These are phyloP conservation scores for Grosmannia clavigera DNA, from an alignment of 2,329 filamentous ascomycete genomes.

Conservation along the genomic window DNA sequence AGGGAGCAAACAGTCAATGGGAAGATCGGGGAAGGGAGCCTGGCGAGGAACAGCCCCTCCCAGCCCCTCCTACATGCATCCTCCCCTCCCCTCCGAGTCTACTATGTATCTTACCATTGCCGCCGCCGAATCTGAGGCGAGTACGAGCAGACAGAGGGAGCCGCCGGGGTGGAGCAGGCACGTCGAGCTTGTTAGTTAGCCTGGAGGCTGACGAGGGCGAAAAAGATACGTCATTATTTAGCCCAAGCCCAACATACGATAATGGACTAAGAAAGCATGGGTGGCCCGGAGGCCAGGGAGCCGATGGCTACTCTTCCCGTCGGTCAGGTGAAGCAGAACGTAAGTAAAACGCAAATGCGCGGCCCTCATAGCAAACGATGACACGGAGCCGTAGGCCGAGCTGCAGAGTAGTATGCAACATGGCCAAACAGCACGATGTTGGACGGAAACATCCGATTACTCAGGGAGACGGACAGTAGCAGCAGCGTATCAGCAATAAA, in stretches of 20 bases:
- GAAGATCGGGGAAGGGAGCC: not conserved
- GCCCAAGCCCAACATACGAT: not conserved
- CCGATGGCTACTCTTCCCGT: not conserved
- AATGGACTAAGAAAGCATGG: not conserved
- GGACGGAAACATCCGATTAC: not conserved
- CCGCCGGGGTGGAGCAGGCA: not conserved
- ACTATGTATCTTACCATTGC: not conserved
- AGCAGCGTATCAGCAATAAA: not conserved
- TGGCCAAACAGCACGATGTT: not conserved
- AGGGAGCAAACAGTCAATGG: not conserved
- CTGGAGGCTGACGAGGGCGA: not conserved
- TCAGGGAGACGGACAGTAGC: not conserved
- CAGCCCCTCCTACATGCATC: too few species aligned
- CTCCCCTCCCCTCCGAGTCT: not conserved
- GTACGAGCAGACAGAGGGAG: not conserved
- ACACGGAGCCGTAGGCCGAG: not conserved
- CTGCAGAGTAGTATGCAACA: not conserved
- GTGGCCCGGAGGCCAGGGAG: not conserved
- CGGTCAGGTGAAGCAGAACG: not conserved
- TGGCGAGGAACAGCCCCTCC: not conserved
- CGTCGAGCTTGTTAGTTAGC: not conserved
- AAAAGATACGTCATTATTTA: not conserved
- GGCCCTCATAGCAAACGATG: not conserved
- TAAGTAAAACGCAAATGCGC: not conserved
- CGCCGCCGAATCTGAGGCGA: not conserved